Evolutionary conservation across 306 rosid genomes (phyloP), one percentile per base, ranked within the genome.

Genomic region (Cucurbita moschata): DNA sequence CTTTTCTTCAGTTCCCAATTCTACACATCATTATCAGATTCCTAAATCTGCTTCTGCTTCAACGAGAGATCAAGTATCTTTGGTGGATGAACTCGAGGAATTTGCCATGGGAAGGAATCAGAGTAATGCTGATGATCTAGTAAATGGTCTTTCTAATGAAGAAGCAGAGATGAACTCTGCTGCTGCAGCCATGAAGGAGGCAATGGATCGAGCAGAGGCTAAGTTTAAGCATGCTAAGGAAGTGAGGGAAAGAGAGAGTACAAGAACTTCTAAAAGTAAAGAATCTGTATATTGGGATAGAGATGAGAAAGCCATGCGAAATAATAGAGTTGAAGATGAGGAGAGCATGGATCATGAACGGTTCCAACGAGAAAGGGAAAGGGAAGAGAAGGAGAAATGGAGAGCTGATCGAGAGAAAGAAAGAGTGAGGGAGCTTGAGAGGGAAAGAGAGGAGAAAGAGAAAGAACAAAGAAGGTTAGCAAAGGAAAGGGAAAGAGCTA

Each of bases 141-240:
- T 74, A 74, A 84, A 87, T 80, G 88, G 89, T 75, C 80, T 82
- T 82, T 78, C 84, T 26, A 85, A 86, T 67, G 96, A 95, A 78
- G 97, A 95, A 67, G 74, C 82, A 61, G 97, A 86, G 84, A 89
- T 79, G 90, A 91, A 95, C 85, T 86, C 96, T n/a, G 99, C 87
- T 68, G 97, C 97, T 70, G 99, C 90, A 11, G 99, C 99, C 66
- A 88, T 95, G 96, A 94, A 91, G 84, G 99, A 95, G 82, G 96
- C 97, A 63, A 89, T 95, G 99, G 97, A 91, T 77, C 88, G 77
- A 83, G 99, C 99, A 75, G 92, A 95, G 85, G 97, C 97, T 51
- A 88, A 91, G 85, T 91, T 95, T 74, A 87, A 87, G 76, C 95
- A 89, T 82, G 99, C 97, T 21, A 94, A 79, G 85, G 98, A 78